phyloP scores from a whole-genome alignment of 2,329 filamentous ascomycete genomes.

The Thielaviopsis musarum region DNA sequence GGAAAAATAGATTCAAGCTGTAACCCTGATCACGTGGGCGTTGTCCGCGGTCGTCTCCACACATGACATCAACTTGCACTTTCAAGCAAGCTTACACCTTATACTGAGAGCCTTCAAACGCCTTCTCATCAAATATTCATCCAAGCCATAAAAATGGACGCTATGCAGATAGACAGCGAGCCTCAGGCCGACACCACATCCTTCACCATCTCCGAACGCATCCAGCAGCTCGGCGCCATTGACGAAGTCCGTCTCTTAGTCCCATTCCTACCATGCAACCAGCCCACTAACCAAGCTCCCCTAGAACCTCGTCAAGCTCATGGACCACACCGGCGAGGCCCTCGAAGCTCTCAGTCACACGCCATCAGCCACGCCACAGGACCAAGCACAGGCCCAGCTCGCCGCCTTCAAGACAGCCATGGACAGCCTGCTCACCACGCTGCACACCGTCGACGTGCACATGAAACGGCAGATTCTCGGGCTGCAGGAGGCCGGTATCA shows the following conservation, averaged over 20 bases:
- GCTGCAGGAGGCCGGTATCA: constrained; percentile 65
- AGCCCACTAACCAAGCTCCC: not conserved
- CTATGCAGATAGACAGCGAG: constrained; percentile 1
- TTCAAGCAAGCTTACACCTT: too few relatives aligned
- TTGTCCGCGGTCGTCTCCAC: not conserved
- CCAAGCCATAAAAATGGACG: not conserved
- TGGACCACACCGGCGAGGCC: constrained; percentile 28
- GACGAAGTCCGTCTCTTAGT: constrained; percentile 37
- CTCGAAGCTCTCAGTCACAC: constrained; percentile 28
- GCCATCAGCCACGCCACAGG: constrained; percentile 17
- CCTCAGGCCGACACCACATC: constrained; percentile 17
- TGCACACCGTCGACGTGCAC: constrained; percentile 58
- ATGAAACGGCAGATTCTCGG: constrained; percentile 56
- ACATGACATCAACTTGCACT: not conserved
- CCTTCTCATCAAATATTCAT: not conserved
- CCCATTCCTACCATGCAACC: not conserved
- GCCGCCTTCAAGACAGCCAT: constrained; percentile 41
- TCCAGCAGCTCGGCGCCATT: constrained; percentile 63
- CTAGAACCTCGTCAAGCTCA: constrained; percentile 21
- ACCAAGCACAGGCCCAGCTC: constrained; percentile 32
- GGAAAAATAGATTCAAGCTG: not conserved
- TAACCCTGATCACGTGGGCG: not conserved
- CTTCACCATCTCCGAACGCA: constrained; percentile 63
- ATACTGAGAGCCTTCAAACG: not conserved
- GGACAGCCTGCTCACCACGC: constrained; percentile 50